A percentile compares a stretch with the other conserved stretches of the same genome.
Conservation (phyloP, 805 yeast species). For the Maudiozyma turicensis region DNA sequence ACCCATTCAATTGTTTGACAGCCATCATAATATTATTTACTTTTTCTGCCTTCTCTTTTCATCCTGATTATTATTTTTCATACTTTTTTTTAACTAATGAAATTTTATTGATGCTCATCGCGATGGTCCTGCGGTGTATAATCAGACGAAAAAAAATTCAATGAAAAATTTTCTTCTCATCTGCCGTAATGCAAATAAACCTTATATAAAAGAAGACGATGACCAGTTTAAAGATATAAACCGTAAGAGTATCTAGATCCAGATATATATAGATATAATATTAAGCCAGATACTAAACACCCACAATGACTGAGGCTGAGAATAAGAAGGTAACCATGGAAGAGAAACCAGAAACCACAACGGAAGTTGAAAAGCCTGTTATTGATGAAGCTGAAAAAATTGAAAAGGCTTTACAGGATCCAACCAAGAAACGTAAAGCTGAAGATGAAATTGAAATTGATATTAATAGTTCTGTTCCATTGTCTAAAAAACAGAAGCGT, state of each 20-base stretch:
- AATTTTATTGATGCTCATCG: background rate
- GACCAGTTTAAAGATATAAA: too few species aligned
- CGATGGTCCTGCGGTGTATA: background rate
- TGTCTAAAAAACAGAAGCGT: slow-evolving; percentile 88
- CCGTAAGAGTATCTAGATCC: background rate
- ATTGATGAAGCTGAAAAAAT: slow-evolving; percentile 14
- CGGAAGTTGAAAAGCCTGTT: background rate
- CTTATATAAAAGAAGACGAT: too few species aligned
- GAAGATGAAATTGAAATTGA: slow-evolving; percentile 60
- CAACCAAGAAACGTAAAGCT: slow-evolving; percentile 30
- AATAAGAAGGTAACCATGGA: background rate
- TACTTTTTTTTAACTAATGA: too few species aligned
- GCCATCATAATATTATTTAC: background rate
- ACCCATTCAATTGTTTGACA: background rate
- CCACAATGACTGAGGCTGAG: background rate
- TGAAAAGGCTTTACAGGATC: slow-evolving; percentile 28
- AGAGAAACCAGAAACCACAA: background rate
- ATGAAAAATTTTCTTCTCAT: too few species aligned
- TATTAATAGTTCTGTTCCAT: slow-evolving; percentile 61
- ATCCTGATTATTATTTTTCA: too few species aligned
- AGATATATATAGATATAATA: background rate
- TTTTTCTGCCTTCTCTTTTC: background rate
- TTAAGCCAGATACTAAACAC: background rate
- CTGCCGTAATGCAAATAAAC: background rate
- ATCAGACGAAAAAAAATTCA: too few species aligned